Base-by-base conservation (phyloP, 2,329 filamentous ascomycete genomes). In the Nothomitra cinnamomea region DNA sequence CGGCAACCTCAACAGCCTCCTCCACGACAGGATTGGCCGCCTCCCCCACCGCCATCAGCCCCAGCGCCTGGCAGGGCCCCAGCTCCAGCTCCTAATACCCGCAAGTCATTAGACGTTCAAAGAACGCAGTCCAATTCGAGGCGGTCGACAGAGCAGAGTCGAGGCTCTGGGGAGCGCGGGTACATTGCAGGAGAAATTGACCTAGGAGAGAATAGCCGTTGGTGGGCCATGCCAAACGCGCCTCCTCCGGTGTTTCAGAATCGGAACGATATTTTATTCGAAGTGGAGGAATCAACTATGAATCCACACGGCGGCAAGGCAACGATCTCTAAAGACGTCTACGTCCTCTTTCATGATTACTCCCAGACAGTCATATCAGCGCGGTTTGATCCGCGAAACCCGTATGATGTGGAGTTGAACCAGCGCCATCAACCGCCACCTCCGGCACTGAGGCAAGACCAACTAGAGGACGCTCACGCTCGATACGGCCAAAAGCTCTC, bases 301-400 rank as follows among this genome's bases (percentile, higher is more conserved):
- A 75, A 77, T 10, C 81, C 82, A 58, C 78, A 82, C 13, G 82
- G 83, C 25, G 81, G 85, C 24, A 83, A 82, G 64, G 80, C 80
- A 0, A 76, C 75, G 1, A 72, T 94, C 19, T 85, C 83, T 5
- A 89, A 89, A 59, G 81, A 89, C 56, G 75, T 95, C 42, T 92
- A 84, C 60, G 73, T 96, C n/a, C 70, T 98, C 7, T 98, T 87
- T 70, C 82, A 88, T 62, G 92, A 98, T 69, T 98, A 98, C 67
- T 95, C 89, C 17, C 92, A 96, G 65, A 96, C 90, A 0, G 75
- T 94, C 58, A 78, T 98, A 61, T 87, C 83, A 0, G 85, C 82
- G 17, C 81, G 76, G 51, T 96, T 84, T 65, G 85, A 95, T 64
- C 72, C 82, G 1, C 77, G 80, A 53, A 81, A 94, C 63, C 76